Evolutionary conservation across 495 filamentous ascomycete genomes (phyloP).

Genomic region (Aspergillus biplanus): DNA sequence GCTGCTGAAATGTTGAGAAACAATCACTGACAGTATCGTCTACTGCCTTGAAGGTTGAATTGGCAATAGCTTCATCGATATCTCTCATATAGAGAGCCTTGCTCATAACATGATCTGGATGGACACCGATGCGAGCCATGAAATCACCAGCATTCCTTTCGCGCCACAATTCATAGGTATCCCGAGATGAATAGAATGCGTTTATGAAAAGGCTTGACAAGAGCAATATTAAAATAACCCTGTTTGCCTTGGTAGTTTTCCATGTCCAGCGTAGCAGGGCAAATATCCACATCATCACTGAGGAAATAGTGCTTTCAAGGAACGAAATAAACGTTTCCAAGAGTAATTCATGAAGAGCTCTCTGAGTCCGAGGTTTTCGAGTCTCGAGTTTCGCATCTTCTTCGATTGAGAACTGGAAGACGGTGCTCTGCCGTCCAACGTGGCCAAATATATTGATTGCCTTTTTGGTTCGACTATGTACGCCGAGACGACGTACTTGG

Average conservation of each 20-base stretch:
- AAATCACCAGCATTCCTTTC: conserved; percentile 79
- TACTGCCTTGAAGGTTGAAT: conserved; percentile 41
- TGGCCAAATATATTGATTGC: conserved; percentile 89
- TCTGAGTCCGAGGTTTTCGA: conserved; percentile 64
- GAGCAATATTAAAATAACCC: conserved; percentile 71
- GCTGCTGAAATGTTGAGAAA: conserved; percentile 50
- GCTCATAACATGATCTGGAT: conserved; percentile 77
- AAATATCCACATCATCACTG: conserved; percentile 74
- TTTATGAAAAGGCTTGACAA: conserved; percentile 70
- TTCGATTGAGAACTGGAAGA: conserved; percentile 62
- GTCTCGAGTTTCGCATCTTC: conserved; percentile 41
- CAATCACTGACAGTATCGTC: conserved; percentile 45
- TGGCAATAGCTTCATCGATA: conserved; percentile 68
- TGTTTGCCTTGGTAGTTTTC: conserved; percentile 73
- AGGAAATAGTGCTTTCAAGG: conserved; percentile 68
- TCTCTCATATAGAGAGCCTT: conserved; percentile 83
- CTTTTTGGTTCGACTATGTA: conserved; percentile 83
- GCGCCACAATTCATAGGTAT: conserved; percentile 77
- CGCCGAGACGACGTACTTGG: conserved; percentile 78
- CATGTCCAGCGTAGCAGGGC: conserved; percentile 64
- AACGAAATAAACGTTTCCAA: conserved; percentile 69
- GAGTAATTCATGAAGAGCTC: conserved; percentile 69
- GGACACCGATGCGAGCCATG: conserved; percentile 78
- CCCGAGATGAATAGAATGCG: conserved; percentile 67
- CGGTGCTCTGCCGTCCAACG: conserved; percentile 72